A percentile compares a stretch with the other conserved stretches of the same genome.
phyloP scores from a whole-genome alignment of 2,329 filamentous ascomycete genomes.

The Epichloe coenophiala region DNA sequence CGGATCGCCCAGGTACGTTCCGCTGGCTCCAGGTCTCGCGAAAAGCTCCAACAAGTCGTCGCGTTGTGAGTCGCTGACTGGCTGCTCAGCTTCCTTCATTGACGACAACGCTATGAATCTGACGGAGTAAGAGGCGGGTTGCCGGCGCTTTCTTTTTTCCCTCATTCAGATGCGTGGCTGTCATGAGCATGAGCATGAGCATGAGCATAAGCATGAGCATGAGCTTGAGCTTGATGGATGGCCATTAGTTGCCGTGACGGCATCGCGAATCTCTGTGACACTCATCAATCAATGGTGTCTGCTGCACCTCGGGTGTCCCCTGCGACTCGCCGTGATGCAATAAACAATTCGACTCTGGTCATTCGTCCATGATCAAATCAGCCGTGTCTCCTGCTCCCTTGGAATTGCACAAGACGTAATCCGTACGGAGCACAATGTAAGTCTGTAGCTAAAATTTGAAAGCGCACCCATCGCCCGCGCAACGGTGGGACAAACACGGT shows the following conservation, averaged over 20 bases:
- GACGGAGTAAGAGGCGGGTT: background rate
- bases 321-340: background rate
- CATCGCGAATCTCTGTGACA: background rate
- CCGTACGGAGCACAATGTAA: background rate
- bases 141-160: background rate
- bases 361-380: too few relatives aligned
- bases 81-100: conserved; percentile 1
- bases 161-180: background rate
- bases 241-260: background rate
- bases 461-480: conserved; percentile 2
- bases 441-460: background rate
- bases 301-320: background rate
- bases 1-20: conserved; percentile 11
- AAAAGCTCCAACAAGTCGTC: conserved; percentile 8
- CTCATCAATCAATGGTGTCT: background rate
- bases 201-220: too few relatives aligned
- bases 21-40: conserved; percentile 4
- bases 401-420: background rate
- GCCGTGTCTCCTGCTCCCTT: background rate
- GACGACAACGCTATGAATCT: conserved; percentile 2
- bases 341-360: too few relatives aligned
- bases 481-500: conserved; percentile 7
- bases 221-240: background rate
- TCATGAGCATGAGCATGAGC: background rate
- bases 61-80: conserved; percentile 10